Conservation (phyloP, 495 filamentous ascomycete genomes). For the Letharia columbiana region DNA sequence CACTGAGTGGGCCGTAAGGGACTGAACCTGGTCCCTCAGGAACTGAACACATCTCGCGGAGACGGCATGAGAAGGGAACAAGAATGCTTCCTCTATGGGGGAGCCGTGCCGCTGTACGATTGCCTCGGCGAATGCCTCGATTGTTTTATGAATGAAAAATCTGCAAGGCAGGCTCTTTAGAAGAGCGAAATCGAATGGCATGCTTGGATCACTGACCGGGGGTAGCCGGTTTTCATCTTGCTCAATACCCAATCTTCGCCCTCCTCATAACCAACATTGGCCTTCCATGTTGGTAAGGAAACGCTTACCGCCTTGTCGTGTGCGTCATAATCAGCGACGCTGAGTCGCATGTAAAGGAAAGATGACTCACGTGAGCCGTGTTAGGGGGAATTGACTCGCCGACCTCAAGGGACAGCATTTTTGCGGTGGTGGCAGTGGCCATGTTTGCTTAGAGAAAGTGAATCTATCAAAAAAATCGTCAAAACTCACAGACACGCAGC, state of each 20-base stretch:
- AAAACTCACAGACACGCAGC: too few species aligned
- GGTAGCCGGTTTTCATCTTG: conserved; percentile 87
- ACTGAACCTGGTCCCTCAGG: conserved; percentile 48
- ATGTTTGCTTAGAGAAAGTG: background rate
- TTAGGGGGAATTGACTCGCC: conserved; percentile 33
- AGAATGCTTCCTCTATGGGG: conserved; percentile 57
- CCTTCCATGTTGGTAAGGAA: conserved; percentile 86
- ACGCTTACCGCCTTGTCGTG: conserved; percentile 76
- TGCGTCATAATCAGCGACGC: conserved; percentile 12
- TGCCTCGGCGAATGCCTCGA: conserved; percentile 61
- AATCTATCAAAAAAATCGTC: background rate
- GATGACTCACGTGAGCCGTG: conserved; percentile 44
- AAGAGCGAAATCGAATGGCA: background rate
- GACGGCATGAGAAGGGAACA: conserved; percentile 64
- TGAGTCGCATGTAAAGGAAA: background rate
- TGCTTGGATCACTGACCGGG: conserved; percentile 43
- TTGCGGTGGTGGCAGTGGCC: conserved; percentile 2
- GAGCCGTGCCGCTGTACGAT: conserved; percentile 57
- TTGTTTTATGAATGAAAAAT: conserved; percentile 85
- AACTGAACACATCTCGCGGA: conserved; percentile 66
- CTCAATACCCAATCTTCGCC: conserved; percentile 76
- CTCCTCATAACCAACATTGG: conserved; percentile 90
- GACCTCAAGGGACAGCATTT: conserved; percentile 12
- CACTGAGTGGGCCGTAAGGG: conserved; percentile 38
- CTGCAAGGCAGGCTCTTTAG: conserved; percentile 32